These are phyloP conservation scores for Mangifera indica DNA, from an alignment of 345 rosid genomes.

Conservation along the genomic window DNA sequence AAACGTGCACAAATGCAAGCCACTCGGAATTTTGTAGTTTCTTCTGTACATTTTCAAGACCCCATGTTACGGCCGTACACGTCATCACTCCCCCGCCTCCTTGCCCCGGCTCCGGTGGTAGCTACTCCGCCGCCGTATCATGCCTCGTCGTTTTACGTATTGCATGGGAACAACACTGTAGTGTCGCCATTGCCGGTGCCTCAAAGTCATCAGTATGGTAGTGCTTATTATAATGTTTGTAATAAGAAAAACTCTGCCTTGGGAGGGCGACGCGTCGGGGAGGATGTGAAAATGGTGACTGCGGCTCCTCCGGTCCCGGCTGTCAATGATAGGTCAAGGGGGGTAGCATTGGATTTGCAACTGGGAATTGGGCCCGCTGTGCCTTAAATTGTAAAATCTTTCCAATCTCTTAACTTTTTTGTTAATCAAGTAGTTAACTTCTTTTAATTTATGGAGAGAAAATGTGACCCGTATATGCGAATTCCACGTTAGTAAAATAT, in stretches of 20 bases:
- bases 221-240: not conserved
- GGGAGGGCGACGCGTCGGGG: constrained; percentile 28
- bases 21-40: constrained; percentile 27
- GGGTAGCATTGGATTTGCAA: constrained; percentile 70
- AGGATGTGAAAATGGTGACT: constrained; percentile 18
- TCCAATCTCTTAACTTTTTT: not conserved
- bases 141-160: constrained; percentile 41
- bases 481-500: too few species aligned
- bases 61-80: constrained; percentile 58
- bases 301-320: constrained; percentile 20
- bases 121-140: constrained; percentile 20
- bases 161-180: constrained; percentile 9
- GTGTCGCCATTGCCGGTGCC: constrained; percentile 37
- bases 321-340: constrained; percentile 23
- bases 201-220: constrained; percentile 22
- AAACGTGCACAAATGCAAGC: constrained; percentile 81
- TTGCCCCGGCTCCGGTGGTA: constrained; percentile 34
- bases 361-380: constrained; percentile 72
- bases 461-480: too few species aligned
- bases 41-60: constrained; percentile 26
- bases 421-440: not conserved
- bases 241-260: not conserved
- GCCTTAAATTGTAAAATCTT: constrained; percentile 25
- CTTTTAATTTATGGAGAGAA: too few species aligned
- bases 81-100: constrained; percentile 55